Evolutionary conservation across 768 basidiomycete genomes (phyloP).

Genomic region (Mycena olivaceomarginata): DNA sequence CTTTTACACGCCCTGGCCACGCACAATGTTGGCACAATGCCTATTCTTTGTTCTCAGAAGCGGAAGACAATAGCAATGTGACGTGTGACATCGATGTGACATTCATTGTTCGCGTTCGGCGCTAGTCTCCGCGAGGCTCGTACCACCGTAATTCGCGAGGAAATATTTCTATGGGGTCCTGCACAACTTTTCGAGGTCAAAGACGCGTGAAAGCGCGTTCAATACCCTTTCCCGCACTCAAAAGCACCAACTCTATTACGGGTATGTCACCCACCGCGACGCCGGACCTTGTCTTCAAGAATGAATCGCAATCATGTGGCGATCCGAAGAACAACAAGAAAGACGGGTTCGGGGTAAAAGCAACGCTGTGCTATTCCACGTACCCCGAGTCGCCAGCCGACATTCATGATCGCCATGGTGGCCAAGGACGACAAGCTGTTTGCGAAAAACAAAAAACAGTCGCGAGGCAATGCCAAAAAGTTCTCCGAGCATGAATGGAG

Average conservation of each 20-base stretch:
- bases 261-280: background rate
- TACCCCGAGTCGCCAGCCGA: conserved; percentile 31
- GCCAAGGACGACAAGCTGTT: background rate
- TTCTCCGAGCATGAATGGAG: background rate
- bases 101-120: conserved; percentile 6
- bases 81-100: background rate
- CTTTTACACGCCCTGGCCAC: conserved; percentile 15
- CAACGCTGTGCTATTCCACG: conserved; percentile 20
- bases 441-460: background rate
- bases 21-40: conserved; percentile 12
- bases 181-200: background rate
- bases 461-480: background rate
- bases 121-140: background rate
- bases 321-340: conserved; percentile 28
- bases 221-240: background rate
- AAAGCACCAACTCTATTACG: background rate
- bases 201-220: background rate
- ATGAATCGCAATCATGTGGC: conserved; percentile 18
- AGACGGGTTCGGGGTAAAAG: background rate
- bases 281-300: conserved; percentile 19
- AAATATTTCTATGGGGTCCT: background rate
- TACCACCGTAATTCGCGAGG: too few relatives aligned
- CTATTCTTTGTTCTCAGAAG: conserved; percentile 6
- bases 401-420: conserved; percentile 19
- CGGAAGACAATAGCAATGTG: conserved; percentile 2